Base-by-base conservation (phyloP, 768 basidiomycete genomes). In the Rossbeevera mucosa region DNA sequence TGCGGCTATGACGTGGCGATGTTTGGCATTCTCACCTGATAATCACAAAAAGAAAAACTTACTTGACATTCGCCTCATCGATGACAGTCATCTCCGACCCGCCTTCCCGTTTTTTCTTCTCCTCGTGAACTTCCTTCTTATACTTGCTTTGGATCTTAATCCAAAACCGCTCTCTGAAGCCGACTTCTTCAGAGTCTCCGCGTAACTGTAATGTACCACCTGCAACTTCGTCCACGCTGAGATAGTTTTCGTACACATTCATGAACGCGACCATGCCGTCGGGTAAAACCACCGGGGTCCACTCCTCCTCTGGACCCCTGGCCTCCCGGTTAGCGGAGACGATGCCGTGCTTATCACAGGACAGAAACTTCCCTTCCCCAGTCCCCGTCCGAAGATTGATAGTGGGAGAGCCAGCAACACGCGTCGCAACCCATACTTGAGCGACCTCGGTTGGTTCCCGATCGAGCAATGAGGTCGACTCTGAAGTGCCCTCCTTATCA, bases 271-370 rank as follows among this genome's bases (percentile, higher is more conserved):
- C 82, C 86, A 92, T 90, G 38, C 89, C 90, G 53, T 88, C 89
- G 9, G 88, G 82, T 21, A 90, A 69, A 51, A 93, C 73, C 22
- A 91, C 80, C 14, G 92, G 87, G 3, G 87, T 88, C 90, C 92
- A 96, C 69, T 94, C 93, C 68, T 96, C 93, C 68, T 95, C 91
- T 4, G 90, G 88, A 2, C 93, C 94, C 28, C 93, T 80, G 24
- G 93, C 93, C 63, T 96, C 93, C 43, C 89, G 76, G 64, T 91
- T 86, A 41, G 88, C 85, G 57, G 85, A 81, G 13, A 95, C 86
- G 18, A 92, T 74, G 7, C 93, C 93, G 61, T 91, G 83, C 55
- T 84, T 78, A 72, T 94, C 91, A 70, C 87, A 90, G 7, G 89
- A 91, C 44, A 96, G 72, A 67, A 94, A 96, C 70, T 93, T 93